A percentile compares a stretch with the other conserved stretches of the same genome.
phyloP scores from a whole-genome alignment of 225 moss, liverwort and hornwort species.

The Physcomitrium patens region DNA sequence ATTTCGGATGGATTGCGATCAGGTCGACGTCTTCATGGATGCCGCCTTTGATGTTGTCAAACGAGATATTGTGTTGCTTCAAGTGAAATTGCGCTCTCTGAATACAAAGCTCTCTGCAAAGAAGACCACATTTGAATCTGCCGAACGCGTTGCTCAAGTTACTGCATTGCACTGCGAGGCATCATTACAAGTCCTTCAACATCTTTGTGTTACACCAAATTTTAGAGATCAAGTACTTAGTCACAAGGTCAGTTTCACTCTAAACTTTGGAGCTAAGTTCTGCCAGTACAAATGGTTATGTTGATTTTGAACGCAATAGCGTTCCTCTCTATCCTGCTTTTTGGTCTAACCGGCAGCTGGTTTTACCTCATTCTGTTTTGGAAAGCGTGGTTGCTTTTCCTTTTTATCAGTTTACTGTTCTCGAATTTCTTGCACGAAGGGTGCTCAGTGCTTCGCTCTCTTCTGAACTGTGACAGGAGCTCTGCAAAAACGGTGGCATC shows the following conservation, averaged over 20 bases:
- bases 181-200: slow-evolving; percentile 96
- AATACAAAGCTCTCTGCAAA: slow-evolving; percentile 85
- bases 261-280: slow-evolving; percentile 28
- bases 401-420: background rate
- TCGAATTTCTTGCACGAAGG: background rate
- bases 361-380: too few relatives aligned
- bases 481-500: slow-evolving; percentile 96
- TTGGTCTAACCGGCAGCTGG: too few relatives aligned
- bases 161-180: slow-evolving; percentile 99
- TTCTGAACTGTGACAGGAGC: slow-evolving; percentile 65
- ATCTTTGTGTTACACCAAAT: slow-evolving; percentile 86
- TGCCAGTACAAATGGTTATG: background rate
- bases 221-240: slow-evolving; percentile 93
- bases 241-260: slow-evolving; percentile 68
- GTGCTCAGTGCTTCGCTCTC: slow-evolving; percentile 32
- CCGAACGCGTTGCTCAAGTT: slow-evolving; percentile 93
- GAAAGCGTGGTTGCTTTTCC: too few relatives aligned
- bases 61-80: slow-evolving; percentile 95
- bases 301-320: too few relatives aligned
- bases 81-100: slow-evolving; percentile 92
- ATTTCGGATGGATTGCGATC: slow-evolving; percentile 40
- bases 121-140: slow-evolving; percentile 88
- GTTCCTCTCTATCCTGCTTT: too few relatives aligned
- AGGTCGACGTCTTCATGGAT: slow-evolving; percentile 98
- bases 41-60: slow-evolving; percentile 99